Evolutionary conservation across 495 filamentous ascomycete genomes (phyloP).

Genomic region (Neurospora sp.): DNA sequence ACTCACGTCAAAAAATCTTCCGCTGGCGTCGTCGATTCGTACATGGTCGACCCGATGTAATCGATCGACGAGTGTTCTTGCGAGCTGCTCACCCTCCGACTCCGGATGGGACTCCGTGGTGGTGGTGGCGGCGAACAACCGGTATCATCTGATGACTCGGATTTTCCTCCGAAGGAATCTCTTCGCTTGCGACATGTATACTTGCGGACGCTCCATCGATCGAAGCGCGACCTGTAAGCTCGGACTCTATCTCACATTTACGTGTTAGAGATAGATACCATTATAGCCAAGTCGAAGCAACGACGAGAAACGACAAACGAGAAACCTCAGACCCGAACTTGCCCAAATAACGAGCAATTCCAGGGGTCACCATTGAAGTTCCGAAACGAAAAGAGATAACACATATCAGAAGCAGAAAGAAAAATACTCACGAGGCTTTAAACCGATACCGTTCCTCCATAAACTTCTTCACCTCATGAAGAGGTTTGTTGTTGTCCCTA

Average conservation of each 20-base stretch:
- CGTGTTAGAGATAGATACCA: neutral
- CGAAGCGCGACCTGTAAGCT: conserved; percentile 35
- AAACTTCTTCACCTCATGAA: conserved; percentile 29
- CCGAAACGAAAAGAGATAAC: neutral
- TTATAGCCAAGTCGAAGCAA: neutral
- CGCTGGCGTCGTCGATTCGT: neutral
- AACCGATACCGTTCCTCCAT: conserved; percentile 34
- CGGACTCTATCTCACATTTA: conserved; percentile 16
- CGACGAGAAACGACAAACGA: neutral
- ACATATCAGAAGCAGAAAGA: neutral
- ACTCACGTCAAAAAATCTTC: neutral
- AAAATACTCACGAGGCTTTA: conserved; percentile 32
- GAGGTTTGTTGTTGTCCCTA: conserved; percentile 28
- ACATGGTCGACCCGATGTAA: neutral
- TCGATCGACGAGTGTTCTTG: neutral
- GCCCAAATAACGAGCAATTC: neutral
- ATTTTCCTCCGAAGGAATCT: conserved; percentile 1
- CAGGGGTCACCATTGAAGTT: neutral
- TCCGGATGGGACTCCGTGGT: neutral
- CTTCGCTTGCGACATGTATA: conserved; percentile 29
- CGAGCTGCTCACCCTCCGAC: neutral
- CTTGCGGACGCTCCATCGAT: conserved; percentile 35
- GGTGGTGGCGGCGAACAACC: neutral
- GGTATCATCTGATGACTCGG: conserved; percentile 2
- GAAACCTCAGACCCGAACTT: neutral